These are phyloP conservation scores for Penicillium daleae DNA, from an alignment of 495 filamentous ascomycete species.

Conservation along the genomic window DNA sequence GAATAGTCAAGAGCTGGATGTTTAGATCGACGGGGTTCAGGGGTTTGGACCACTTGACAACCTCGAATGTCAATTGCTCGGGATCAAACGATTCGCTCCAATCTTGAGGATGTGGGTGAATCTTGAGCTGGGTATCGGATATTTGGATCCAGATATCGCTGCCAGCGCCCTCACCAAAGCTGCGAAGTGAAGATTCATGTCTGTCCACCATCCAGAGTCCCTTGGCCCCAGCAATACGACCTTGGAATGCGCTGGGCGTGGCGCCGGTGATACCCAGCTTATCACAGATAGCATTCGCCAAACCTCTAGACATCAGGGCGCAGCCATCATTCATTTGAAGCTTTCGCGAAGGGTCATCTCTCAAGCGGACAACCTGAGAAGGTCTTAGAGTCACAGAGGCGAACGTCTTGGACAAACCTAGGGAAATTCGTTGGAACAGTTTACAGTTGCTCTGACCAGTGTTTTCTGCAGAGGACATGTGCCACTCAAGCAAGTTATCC, in stretches of 20 bases:
- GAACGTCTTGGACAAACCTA: slow-evolving; percentile 50
- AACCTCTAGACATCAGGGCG: slow-evolving; percentile 65
- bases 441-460: slow-evolving; percentile 50
- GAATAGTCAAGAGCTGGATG: slow-evolving; percentile 75
- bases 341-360: slow-evolving; percentile 27
- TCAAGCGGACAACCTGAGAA: slow-evolving; percentile 41
- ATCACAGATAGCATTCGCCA: slow-evolving; percentile 64
- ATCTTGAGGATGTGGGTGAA: slow-evolving; percentile 61
- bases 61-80: slow-evolving; percentile 71
- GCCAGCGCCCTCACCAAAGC: slow-evolving; percentile 28
- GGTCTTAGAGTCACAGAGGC: slow-evolving; percentile 52
- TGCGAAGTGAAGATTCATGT: slow-evolving; percentile 27
- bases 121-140: slow-evolving; percentile 79
- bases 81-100: slow-evolving; percentile 40
- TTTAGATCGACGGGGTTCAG: slow-evolving; percentile 70
- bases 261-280: slow-evolving; percentile 58
- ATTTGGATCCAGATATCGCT: slow-evolving; percentile 73
- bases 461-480: slow-evolving; percentile 50
- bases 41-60: slow-evolving; percentile 64
- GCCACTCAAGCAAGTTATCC: slow-evolving; percentile 53
- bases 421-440: slow-evolving; percentile 52
- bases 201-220: slow-evolving; percentile 82
- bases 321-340: slow-evolving; percentile 84
- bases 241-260: slow-evolving; percentile 79
- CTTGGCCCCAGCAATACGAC: slow-evolving; percentile 80